phyloP scores from a whole-genome alignment of 2,329 filamentous ascomycete species.

The Shiraia bambusicola region DNA sequence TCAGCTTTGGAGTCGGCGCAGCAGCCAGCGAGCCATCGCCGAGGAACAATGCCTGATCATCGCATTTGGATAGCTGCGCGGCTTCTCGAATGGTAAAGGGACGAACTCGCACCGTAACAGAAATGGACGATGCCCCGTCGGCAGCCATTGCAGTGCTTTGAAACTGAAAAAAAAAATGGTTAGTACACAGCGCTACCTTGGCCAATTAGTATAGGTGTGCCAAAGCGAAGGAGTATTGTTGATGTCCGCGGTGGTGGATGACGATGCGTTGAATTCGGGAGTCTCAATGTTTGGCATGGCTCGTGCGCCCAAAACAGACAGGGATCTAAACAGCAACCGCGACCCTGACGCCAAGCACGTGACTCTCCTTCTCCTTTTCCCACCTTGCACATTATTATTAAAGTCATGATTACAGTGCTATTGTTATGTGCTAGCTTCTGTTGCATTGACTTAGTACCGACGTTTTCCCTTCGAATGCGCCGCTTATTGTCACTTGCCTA shows the following conservation, averaged over 20 bases:
- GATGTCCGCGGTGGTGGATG: conserved; percentile 24
- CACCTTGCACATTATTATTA: conserved; percentile 1
- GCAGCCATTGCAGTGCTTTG: conserved; percentile 35
- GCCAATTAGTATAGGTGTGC: conserved; percentile 7
- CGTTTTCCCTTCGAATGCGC: no score
- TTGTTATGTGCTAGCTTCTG: no score
- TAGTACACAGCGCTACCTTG: conserved; percentile 17
- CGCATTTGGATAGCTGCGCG: conserved; percentile 76
- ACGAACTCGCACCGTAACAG: conserved; percentile 61
- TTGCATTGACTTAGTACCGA: no score
- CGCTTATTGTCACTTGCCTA: no score
- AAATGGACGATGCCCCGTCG: conserved; percentile 53
- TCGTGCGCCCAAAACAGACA: conserved; percentile 32
- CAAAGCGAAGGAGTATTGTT: conserved; percentile 20
- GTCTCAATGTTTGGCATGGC: conserved; percentile 23
- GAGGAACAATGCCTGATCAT: conserved; percentile 89
- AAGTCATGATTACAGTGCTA: no score
- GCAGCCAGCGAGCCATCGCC: conserved; percentile 94
- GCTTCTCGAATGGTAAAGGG: conserved; percentile 86
- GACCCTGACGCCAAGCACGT: conserved; percentile 22
- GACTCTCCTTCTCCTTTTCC: conserved; percentile 3
- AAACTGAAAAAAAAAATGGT: conserved; percentile 7
- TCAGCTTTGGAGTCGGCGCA: conserved; percentile 78
- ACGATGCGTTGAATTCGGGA: conserved; percentile 20
- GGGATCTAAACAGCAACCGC: conserved; percentile 25